Base-by-base conservation (phyloP, 768 basidiomycete genomes). In the Chlorophyllum brunneum region DNA sequence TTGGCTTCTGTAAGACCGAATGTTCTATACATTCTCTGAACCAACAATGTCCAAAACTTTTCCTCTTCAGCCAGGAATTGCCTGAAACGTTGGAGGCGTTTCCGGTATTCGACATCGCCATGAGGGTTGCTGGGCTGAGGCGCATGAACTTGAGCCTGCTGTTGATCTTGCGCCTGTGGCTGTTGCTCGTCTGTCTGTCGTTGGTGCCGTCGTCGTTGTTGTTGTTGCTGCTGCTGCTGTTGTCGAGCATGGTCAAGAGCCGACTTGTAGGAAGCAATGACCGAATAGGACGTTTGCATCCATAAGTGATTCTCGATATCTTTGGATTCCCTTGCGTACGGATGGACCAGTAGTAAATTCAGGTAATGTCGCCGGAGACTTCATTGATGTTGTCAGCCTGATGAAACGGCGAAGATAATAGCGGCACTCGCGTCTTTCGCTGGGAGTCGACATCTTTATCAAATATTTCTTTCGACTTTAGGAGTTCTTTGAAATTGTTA, bases 31-130 rank as follows among this genome's bases (percentile, higher is more conserved):
- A 94, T 73, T 30, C 93, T 81, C 42, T 83, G 71, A 39, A 94
- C 75, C 16, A 98, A 77, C 54, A 85, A 81, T 24, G 78, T 81
- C 88, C 94, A 99, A 67, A 95, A 97, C 60, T 84, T 86, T 65
- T 95, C 91, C 66, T 99, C 95, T 27, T 88, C 84, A 0, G 84
- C 78, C 11, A 99, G 80, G 64, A 94, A 97, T 60, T 92, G 86
- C 30, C 88, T 79, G 72, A 99, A 98, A 36, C 91, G 82, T 41
- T 91, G 87, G 13, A 93, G 68, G 26, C 93, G 78, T 65, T 91
- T 95, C 59, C 92, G 84, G 56, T 92, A 73, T 63, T 95, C 94
- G 39, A 93, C 90, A 6, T 78, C 77, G 15, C 85, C 83, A 55
- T 79, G 41, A 23, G 39, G 38, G 13, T 52, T 53, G 23, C 16